A percentile compares a stretch with the other conserved stretches of the same genome.
Evolutionary conservation across 2,329 filamentous ascomycete species (phyloP).

Genomic region (Knoxdaviesia proteae): DNA sequence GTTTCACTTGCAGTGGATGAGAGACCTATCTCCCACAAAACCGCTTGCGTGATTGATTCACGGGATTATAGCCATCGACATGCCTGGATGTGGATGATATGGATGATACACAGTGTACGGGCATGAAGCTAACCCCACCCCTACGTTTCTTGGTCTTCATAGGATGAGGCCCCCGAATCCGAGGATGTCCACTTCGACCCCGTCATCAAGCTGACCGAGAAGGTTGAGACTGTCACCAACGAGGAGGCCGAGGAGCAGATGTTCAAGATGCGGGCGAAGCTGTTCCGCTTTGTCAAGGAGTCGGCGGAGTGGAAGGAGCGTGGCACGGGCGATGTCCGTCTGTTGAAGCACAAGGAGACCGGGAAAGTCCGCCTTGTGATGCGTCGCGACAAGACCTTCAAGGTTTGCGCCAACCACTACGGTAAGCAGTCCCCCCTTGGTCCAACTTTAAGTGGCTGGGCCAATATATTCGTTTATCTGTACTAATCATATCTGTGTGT

Average conservation of each 20-base stretch:
- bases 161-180: constrained; percentile 67
- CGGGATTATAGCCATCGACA: too few relatives aligned
- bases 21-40: too few relatives aligned
- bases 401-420: constrained; percentile 99
- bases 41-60: too few relatives aligned
- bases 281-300: constrained; percentile 93
- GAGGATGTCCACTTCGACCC: constrained; percentile 95
- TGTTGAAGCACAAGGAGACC: constrained; percentile 98
- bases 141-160: too few relatives aligned
- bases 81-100: too few relatives aligned
- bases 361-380: constrained; percentile 94
- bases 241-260: constrained; percentile 93
- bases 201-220: constrained; percentile 87
- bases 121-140: too few relatives aligned
- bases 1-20: too few relatives aligned
- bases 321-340: constrained; percentile 83
- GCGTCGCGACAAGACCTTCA: constrained; percentile 98
- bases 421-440: constrained; percentile 33
- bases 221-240: constrained; percentile 93
- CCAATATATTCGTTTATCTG: too few relatives aligned
- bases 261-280: constrained; percentile 99
- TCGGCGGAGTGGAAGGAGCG: constrained; percentile 97
- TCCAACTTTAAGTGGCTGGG: too few relatives aligned
- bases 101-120: too few relatives aligned
- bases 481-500: constrained; percentile 6